Conservation (phyloP, 768 basidiomycete species). For the Tylopilus sp. region DNA sequence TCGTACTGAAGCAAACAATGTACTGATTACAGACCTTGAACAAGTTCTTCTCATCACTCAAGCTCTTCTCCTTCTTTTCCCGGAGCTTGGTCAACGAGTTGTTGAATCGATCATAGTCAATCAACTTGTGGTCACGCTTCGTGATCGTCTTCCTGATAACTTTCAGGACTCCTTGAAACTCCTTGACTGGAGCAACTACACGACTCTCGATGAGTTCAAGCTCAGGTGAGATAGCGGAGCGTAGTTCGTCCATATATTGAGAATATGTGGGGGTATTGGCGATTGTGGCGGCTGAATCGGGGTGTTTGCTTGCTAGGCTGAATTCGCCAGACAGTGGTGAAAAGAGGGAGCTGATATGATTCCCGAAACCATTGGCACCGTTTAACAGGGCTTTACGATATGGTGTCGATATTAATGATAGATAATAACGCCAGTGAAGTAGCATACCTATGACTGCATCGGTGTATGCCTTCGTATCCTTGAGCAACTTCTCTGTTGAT, state of each 20-base stretch:
- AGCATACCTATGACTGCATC: constrained; percentile 70
- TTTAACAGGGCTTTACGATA: constrained; percentile 56
- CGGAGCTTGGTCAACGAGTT: constrained; percentile 92
- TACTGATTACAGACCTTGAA: constrained; percentile 67
- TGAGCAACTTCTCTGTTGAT: constrained; percentile 84
- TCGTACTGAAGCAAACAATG: background rate
- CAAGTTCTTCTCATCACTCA: constrained; percentile 94
- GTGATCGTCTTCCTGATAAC: constrained; percentile 89
- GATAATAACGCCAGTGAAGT: background rate
- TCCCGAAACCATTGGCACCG: constrained; percentile 57
- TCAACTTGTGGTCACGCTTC: constrained; percentile 96
- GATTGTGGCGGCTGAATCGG: constrained; percentile 73
- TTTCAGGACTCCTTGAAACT: constrained; percentile 84
- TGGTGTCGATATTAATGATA: constrained; percentile 1
- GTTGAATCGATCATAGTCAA: constrained; percentile 95
- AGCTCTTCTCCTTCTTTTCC: constrained; percentile 97
- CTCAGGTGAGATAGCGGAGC: constrained; percentile 77
- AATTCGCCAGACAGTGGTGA: constrained; percentile 72
- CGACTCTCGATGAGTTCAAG: constrained; percentile 90
- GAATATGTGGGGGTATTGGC: constrained; percentile 73
- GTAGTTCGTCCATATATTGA: constrained; percentile 77
- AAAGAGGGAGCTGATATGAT: constrained; percentile 62
- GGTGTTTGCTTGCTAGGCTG: constrained; percentile 74
- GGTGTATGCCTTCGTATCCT: constrained; percentile 85
- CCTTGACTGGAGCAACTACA: constrained; percentile 82